A percentile compares a stretch with the other conserved stretches of the same genome.
Evolutionary conservation across 805 yeast species (phyloP).

Genomic region (Nakazawaea laoshanensis): DNA sequence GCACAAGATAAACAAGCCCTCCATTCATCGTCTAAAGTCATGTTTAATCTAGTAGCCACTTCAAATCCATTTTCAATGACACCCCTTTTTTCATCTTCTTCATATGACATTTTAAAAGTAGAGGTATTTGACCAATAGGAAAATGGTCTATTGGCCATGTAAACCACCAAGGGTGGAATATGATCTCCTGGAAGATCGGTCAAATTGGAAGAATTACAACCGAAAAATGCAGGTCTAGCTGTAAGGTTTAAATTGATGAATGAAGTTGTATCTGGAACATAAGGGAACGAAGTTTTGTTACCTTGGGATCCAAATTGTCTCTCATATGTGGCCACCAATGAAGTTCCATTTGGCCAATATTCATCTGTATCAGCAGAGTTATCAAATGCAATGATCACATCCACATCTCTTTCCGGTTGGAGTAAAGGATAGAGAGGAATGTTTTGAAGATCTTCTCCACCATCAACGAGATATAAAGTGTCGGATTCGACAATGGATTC

Average conservation of each 20-base stretch:
- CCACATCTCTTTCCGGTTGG: conserved; percentile 53
- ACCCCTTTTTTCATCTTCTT: conserved; percentile 43
- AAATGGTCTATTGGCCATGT: conserved; percentile 66
- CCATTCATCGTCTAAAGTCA: conserved; percentile 64
- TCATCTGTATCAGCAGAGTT: conserved; percentile 56
- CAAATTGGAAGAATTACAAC: conserved; percentile 63
- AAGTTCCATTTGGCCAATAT: conserved; percentile 61
- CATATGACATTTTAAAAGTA: conserved; percentile 58
- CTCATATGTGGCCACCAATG: conserved; percentile 45
- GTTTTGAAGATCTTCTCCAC: conserved; percentile 72
- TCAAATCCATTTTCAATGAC: conserved; percentile 74
- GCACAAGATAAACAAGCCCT: conserved; percentile 78
- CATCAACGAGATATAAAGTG: conserved; percentile 57
- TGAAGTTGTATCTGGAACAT: conserved; percentile 64
- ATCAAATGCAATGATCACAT: conserved; percentile 57
- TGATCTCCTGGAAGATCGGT: conserved; percentile 28
- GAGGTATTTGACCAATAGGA: conserved; percentile 63
- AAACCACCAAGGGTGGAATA: conserved; percentile 69
- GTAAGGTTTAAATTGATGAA: conserved; percentile 55
- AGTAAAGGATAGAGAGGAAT: conserved; percentile 61
- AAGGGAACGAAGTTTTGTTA: conserved; percentile 61
- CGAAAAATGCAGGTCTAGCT: conserved; percentile 70
- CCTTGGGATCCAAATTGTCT: conserved; percentile 41
- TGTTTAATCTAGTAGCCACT: conserved; percentile 53
- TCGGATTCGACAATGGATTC: conserved; percentile 29